A percentile compares a stretch with the other conserved stretches of the same genome.
These are phyloP conservation scores for Betula pendula DNA, from an alignment of 306 rosid genomes.

Conservation along the genomic window DNA sequence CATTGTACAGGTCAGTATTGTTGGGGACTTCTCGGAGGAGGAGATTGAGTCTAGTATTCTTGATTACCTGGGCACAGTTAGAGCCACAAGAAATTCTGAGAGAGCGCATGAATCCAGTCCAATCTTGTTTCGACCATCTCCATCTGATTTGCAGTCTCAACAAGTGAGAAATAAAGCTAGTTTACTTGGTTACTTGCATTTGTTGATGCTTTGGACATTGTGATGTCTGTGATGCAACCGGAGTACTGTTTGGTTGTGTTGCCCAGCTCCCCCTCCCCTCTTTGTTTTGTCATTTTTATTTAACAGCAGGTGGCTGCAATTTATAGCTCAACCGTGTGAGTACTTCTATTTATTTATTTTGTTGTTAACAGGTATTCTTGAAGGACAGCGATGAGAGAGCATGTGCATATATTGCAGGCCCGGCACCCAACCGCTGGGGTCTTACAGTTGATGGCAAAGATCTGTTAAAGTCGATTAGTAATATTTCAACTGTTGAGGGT, in stretches of 20 bases:
- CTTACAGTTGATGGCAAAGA: slow-evolving; percentile 74
- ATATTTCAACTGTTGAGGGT: slow-evolving; percentile 50
- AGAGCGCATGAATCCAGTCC: slow-evolving; percentile 47
- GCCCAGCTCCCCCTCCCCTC: neutral
- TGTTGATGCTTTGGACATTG: slow-evolving; percentile 5
- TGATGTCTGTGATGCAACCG: slow-evolving; percentile 2
- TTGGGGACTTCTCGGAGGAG: slow-evolving; percentile 88
- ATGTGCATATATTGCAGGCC: slow-evolving; percentile 98
- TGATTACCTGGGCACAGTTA: slow-evolving; percentile 94
- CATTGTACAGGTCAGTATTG: slow-evolving; percentile 73
- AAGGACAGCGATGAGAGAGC: slow-evolving; percentile 99
- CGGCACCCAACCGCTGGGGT: slow-evolving; percentile 99
- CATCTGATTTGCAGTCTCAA: slow-evolving; percentile 79
- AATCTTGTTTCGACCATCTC: slow-evolving; percentile 67
- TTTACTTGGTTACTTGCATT: slow-evolving; percentile 6
- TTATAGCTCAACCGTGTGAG: slow-evolving; percentile 21
- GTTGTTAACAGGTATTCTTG: slow-evolving; percentile 69
- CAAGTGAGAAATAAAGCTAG: slow-evolving; percentile 63
- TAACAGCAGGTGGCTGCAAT: slow-evolving; percentile 11
- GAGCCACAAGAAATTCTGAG: slow-evolving; percentile 42
- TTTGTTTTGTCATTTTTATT: neutral
- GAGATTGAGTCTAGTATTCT: slow-evolving; percentile 89
- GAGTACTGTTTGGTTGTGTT: neutral
- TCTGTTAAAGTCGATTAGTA: slow-evolving; percentile 54
- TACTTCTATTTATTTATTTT: slow-evolving; percentile 15